A percentile compares a stretch with the other conserved stretches of the same genome.
phyloP scores from a whole-genome alignment of 805 yeast species.

The Kazachstania taianensis region DNA sequence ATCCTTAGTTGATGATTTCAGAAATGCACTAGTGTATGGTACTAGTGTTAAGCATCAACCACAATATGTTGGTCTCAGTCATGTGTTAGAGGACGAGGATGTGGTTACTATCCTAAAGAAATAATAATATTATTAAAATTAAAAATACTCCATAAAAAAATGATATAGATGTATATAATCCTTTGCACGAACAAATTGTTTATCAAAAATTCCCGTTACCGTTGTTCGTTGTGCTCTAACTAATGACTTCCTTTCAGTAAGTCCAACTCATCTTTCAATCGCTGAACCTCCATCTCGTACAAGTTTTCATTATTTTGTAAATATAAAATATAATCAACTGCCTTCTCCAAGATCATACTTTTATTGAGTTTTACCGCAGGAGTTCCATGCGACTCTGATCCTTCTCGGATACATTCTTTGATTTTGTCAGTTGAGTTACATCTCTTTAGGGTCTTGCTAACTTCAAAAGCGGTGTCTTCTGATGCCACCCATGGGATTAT shows the following conservation, averaged over 20 bases:
- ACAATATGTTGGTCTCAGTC: constrained; percentile 84
- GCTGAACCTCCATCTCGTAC: constrained; percentile 25
- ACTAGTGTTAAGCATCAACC: constrained; percentile 96
- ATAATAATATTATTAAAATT: no score
- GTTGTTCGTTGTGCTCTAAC: no score
- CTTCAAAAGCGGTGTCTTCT: constrained; percentile 54
- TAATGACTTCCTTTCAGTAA: constrained; percentile 13
- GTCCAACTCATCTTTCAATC: constrained; percentile 27
- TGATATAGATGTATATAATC: no score
- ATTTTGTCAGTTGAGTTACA: neutral
- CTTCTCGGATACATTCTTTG: no score
- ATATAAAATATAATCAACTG: constrained; percentile 48
- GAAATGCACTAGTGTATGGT: constrained; percentile 88
- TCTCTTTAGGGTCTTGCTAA: constrained; percentile 14
- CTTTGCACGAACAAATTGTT: no score
- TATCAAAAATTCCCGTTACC: neutral
- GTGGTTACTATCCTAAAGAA: constrained; percentile 91
- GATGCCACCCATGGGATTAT: constrained; percentile 58
- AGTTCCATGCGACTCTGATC: neutral
- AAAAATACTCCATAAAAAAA: no score
- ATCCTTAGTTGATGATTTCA: constrained; percentile 84
- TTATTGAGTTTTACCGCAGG: constrained; percentile 43
- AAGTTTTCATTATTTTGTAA: constrained; percentile 41
- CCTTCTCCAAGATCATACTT: constrained; percentile 58
- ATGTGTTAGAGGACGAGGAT: constrained; percentile 86